Evolutionary conservation across 805 yeast species (phyloP), one percentile per base, ranked within the genome.

Genomic region (Candida morakotiae): DNA sequence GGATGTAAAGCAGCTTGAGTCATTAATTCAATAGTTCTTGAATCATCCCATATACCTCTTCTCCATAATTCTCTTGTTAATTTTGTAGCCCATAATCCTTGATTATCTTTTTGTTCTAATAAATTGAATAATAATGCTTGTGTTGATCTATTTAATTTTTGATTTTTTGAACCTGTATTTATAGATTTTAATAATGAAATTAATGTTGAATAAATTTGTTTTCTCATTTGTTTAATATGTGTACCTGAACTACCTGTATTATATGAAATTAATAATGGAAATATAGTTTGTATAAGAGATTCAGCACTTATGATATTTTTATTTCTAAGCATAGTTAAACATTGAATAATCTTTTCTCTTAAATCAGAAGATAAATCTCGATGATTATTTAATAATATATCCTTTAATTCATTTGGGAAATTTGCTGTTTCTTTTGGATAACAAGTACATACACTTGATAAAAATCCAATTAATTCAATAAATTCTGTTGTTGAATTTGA

Each of bases 21-120:
- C 98, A 93, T 89, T 53, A 93, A 79, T 61, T 93, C 98, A n/a
- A 93, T 95, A 0, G 98, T 83, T 52, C 97, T 73, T 0, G 95
- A 77, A 58, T 93, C 99, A 59, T 88, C 97, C 99, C 99, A 93
- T 41, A 93, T 85, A 54, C 95, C 95, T 56, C 98, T 76, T 67
- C 96, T 77, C 99, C 99, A 93, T 35, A 93, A 68, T 60, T 93
- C 98, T 56, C 98, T 77, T 4, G 97, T 88, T 40, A 93, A 67
- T 53, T 87, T 89, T 2, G 97, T 86, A 6, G 98, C 97, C 97
- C 98, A 93, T 17, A 93, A 65, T 25, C 97, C 96, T 51, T 83
- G 86, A 30, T 70, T 53, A 28, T 87, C 74, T 42, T 84, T 79
- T 57, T 85, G 81, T 46, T 87, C 96, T 31, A 93, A 67, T 45